Conservation (phyloP, 352 stramenopile species). For the Pythium coloratum region DNA sequence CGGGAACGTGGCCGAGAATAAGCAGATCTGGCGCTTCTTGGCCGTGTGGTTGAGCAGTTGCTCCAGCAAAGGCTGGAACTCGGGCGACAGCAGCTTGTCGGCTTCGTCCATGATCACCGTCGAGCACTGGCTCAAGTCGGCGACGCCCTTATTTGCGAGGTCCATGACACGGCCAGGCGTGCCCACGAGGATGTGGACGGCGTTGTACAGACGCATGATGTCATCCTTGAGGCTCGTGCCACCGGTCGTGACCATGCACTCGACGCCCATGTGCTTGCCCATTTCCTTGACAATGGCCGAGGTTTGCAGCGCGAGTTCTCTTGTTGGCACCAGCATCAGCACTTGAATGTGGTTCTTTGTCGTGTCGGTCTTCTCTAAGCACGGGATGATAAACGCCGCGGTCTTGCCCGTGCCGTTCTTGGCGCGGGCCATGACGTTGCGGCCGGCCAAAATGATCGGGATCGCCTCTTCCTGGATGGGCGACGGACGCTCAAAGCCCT, state of each 20-base stretch:
- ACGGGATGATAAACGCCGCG: conserved; percentile 99
- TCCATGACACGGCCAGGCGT: conserved; percentile 99
- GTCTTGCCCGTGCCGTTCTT: conserved; percentile 99
- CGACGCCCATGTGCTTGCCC: conserved; percentile 95
- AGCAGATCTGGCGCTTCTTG: conserved; percentile 97
- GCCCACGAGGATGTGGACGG: conserved; percentile 98
- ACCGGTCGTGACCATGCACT: conserved; percentile 99
- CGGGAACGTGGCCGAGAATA: conserved; percentile 99
- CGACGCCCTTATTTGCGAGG: conserved; percentile 97
- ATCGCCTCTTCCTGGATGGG: conserved; percentile 99
- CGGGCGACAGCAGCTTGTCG: conserved; percentile 98
- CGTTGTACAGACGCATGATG: conserved; percentile 99
- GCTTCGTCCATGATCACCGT: conserved; percentile 99
- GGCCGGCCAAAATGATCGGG: conserved; percentile 97
- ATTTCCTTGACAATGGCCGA: conserved; percentile 98
- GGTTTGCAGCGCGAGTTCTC: conserved; percentile 99
- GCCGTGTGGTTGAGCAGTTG: conserved; percentile 95
- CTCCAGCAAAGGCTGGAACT: conserved; percentile 98
- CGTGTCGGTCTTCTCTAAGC: conserved; percentile 99
- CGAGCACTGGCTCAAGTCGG: conserved; percentile 95
- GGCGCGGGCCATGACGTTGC: conserved; percentile 97
- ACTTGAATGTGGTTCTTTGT: conserved; percentile 97
- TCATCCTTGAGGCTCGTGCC: conserved; percentile 99
- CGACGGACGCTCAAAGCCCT: conserved; percentile 98
- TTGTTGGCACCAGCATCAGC: conserved; percentile 98